Percentiles rank a stretch among this genome's conserved stretches.
phyloP scores from a whole-genome alignment of 306 rosid genomes.

The Dalbergia cultrata region DNA sequence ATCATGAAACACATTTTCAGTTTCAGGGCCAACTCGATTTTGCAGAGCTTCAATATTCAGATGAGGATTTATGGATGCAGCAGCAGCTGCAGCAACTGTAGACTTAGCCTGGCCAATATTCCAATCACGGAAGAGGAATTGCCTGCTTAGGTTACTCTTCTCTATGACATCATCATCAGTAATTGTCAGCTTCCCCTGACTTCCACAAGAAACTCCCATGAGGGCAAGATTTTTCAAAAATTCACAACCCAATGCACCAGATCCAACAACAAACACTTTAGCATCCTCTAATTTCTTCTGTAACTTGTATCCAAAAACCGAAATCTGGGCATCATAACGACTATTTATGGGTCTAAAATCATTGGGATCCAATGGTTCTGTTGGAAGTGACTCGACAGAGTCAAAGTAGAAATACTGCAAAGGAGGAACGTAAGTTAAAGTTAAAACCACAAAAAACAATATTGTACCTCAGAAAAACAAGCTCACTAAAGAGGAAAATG shows the following conservation, averaged over 20 bases:
- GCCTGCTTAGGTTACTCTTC: slow-evolving; percentile 97
- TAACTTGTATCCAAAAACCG: slow-evolving; percentile 89
- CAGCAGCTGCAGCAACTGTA: slow-evolving; percentile 90
- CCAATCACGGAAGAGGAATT: slow-evolving; percentile 99
- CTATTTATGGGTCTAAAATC: slow-evolving; percentile 82
- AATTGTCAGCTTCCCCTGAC: slow-evolving; percentile 76
- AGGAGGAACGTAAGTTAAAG: slow-evolving; percentile 43
- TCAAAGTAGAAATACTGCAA: slow-evolving; percentile 95
- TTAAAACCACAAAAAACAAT: slow-evolving; percentile 42
- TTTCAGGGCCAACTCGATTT: slow-evolving; percentile 89
- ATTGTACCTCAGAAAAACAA: neutral
- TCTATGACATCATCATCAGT: slow-evolving; percentile 99
- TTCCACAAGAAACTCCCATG: slow-evolving; percentile 97
- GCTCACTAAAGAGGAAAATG: neutral
- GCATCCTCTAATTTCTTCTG: slow-evolving; percentile 95
- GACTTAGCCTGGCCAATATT: slow-evolving; percentile 98
- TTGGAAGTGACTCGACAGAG: slow-evolving; percentile 93
- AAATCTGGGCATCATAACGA: slow-evolving; percentile 98
- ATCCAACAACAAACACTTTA: slow-evolving; percentile 83
- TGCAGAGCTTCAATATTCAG: slow-evolving; percentile 85
- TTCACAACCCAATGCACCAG: slow-evolving; percentile 98
- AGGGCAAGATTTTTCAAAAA: slow-evolving; percentile 87
- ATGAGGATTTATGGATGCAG: slow-evolving; percentile 71
- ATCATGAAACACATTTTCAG: slow-evolving; percentile 88
- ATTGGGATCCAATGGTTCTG: slow-evolving; percentile 77